phyloP scores from a whole-genome alignment of 2,329 filamentous ascomycete species.

The Monilinia vaccinii-corymbosi region DNA sequence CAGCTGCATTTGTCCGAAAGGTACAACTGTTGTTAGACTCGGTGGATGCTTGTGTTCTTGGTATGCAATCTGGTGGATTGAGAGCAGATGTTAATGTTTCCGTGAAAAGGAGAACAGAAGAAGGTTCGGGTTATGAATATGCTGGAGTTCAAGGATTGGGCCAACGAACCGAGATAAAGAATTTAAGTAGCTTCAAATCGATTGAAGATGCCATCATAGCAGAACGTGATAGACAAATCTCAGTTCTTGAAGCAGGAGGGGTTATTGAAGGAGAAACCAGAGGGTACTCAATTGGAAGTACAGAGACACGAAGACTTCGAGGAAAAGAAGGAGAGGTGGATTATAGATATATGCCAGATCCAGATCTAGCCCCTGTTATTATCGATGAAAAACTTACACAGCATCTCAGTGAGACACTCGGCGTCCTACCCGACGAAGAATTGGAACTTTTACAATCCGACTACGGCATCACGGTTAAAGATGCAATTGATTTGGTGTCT shows the following conservation, averaged over 20 bases:
- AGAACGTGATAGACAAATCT: slow-evolving; percentile 82
- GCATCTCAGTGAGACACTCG: slow-evolving; percentile 53
- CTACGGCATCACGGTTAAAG: slow-evolving; percentile 67
- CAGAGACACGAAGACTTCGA: slow-evolving; percentile 69
- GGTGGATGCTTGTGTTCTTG: slow-evolving; percentile 77
- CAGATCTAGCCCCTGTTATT: slow-evolving; percentile 73
- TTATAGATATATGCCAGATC: slow-evolving; percentile 97
- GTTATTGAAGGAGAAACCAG: slow-evolving; percentile 76
- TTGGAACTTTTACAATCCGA: slow-evolving; percentile 50
- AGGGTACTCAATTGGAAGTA: slow-evolving; percentile 81
- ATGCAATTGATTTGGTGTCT: slow-evolving; percentile 70
- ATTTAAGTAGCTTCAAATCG: slow-evolving; percentile 87
- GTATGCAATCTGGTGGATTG: slow-evolving; percentile 88
- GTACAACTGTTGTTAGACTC: slow-evolving; percentile 71
- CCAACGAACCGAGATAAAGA: slow-evolving; percentile 94
- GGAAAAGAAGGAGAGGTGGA: slow-evolving; percentile 97
- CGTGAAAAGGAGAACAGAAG: slow-evolving; percentile 46
- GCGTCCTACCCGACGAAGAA: slow-evolving; percentile 63
- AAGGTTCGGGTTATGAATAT: slow-evolving; percentile 37
- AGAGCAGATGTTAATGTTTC: slow-evolving; percentile 95
- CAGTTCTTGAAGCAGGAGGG: slow-evolving; percentile 66
- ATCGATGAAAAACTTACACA: slow-evolving; percentile 63
- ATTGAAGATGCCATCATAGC: slow-evolving; percentile 91
- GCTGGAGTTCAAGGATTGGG: slow-evolving; percentile 57
- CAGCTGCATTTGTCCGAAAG: slow-evolving; percentile 81